Conservation (phyloP, 257 asterid genomes). For the Thymus mandschuricus region DNA sequence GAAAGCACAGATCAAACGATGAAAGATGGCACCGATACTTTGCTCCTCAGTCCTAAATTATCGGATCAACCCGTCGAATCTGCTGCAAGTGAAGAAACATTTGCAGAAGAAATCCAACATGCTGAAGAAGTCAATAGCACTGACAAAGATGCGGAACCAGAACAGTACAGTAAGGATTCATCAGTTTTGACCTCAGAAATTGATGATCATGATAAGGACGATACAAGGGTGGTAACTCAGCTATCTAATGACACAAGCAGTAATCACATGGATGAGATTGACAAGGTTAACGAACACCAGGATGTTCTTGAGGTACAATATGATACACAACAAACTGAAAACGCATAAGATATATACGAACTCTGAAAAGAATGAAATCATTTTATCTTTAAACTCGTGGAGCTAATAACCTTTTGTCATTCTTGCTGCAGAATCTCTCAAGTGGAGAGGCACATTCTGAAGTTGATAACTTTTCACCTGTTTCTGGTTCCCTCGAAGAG, state of each 20-base stretch:
- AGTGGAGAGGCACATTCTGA: constrained; percentile 34
- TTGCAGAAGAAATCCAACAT: constrained; percentile 20
- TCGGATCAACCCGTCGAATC: constrained; percentile 27
- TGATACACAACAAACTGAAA: too few relatives aligned
- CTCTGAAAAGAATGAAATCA: too few relatives aligned
- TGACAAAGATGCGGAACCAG: neutral
- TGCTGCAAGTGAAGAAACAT: constrained; percentile 19
- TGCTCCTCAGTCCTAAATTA: constrained; percentile 16
- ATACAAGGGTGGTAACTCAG: constrained; percentile 11
- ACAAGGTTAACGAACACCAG: too few relatives aligned
- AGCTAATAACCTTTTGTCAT: neutral
- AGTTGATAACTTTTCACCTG: constrained; percentile 26
- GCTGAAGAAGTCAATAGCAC: constrained; percentile 30
- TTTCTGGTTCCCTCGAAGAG: constrained; percentile 24
- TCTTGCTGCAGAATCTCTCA: constrained; percentile 27
- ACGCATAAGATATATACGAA: too few relatives aligned
- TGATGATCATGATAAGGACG: neutral
- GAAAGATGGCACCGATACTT: constrained; percentile 17
- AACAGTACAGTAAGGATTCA: neutral
- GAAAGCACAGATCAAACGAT: constrained; percentile 28
- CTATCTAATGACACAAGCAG: constrained; percentile 11
- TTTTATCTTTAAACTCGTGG: neutral
- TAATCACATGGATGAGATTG: neutral
- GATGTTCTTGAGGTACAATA: too few relatives aligned
- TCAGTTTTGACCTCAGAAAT: neutral